Evolutionary conservation across 768 basidiomycete species (phyloP), one percentile per base, ranked within the genome.

Genomic region (Pulveroboletus sp.): DNA sequence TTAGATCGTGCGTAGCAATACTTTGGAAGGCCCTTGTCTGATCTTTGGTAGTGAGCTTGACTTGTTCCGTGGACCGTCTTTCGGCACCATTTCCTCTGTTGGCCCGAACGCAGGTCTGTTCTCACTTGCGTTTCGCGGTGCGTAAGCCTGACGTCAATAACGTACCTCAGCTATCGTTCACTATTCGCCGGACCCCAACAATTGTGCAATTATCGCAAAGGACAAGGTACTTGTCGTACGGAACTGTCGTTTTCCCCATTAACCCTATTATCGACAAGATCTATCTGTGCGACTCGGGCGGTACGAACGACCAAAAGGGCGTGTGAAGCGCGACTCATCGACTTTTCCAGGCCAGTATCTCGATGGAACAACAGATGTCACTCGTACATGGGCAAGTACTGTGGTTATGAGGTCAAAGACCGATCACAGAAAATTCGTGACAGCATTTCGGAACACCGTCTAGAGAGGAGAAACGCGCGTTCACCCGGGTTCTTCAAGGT

Each of bases 301-400:
- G 88, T 82, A 57, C 24, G 56, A 10, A 33, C 32, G 47, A 11
- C 13, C 36, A 24, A 24, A 43, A n/a, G 8, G 28, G 6, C 18
- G 4, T 44, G 18, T 26, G 7, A 18, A 39, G 24, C 31, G n/a
- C 4, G 1, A 7, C 38, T 39, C 10, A 55, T 37, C 4, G 7
- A 8, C 5, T 26, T 43, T 43, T 1, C 15, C 53, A 86, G 86
- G 78, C 2, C 93, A 96, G 69, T 95, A 84, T 70, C 66, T 81
- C 31, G 95, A 98, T 57, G 95, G 95, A 9, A 98, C 95, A 0
- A 99, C 96, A 1, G 95, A 99, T 63, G 88, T 89, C 14, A 95
- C 93, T 1, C 76, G 94, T 38, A 96, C 92, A 53, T 86, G 82
- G 83, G 89, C 86, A 61, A 58, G 79, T 45, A 32, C 24, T 18